These are phyloP conservation scores for Botryotinia globosa DNA, from an alignment of 2,329 filamentous ascomycete genomes.

Conservation along the genomic window DNA sequence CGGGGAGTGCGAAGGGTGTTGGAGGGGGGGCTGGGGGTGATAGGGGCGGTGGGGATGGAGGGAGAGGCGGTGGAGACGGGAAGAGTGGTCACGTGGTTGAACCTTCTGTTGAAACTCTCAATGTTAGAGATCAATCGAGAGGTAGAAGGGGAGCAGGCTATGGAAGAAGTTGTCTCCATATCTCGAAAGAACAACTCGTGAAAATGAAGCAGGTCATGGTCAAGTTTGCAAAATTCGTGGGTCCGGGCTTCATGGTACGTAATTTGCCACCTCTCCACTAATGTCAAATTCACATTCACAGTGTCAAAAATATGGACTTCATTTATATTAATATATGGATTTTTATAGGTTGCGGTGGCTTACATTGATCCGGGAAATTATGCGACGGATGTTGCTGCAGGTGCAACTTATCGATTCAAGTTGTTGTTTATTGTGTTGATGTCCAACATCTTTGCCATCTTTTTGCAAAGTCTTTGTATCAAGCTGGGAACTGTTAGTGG, in stretches of 20 bases:
- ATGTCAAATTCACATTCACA: background rate
- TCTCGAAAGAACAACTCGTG: constrained; percentile 22
- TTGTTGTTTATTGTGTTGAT: constrained; percentile 56
- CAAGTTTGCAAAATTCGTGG: constrained; percentile 49
- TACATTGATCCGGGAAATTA: constrained; percentile 51
- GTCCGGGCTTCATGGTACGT: constrained; percentile 45
- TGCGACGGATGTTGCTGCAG: constrained; percentile 55
- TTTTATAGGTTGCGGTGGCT: constrained; percentile 38
- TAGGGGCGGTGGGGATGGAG: constrained; percentile 18
- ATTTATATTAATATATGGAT: background rate
- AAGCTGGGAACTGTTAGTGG: constrained; percentile 55
- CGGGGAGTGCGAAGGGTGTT: constrained; percentile 7
- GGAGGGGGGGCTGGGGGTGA: constrained; percentile 9
- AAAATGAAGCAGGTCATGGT: constrained; percentile 26
- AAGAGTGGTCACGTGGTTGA: constrained; percentile 21
- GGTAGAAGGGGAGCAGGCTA: constrained; percentile 11
- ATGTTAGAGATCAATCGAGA: constrained; percentile 4
- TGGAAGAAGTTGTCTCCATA: constrained; percentile 10
- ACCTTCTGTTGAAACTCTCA: constrained; percentile 11
- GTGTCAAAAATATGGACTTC: background rate
- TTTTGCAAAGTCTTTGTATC: constrained; percentile 55
- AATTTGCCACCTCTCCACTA: background rate
- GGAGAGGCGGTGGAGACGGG: constrained; percentile 19
- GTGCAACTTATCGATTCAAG: constrained; percentile 51
- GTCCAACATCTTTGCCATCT: constrained; percentile 58